phyloP scores from a whole-genome alignment of 2,329 filamentous ascomycete genomes.

The Venturia oleaginea region DNA sequence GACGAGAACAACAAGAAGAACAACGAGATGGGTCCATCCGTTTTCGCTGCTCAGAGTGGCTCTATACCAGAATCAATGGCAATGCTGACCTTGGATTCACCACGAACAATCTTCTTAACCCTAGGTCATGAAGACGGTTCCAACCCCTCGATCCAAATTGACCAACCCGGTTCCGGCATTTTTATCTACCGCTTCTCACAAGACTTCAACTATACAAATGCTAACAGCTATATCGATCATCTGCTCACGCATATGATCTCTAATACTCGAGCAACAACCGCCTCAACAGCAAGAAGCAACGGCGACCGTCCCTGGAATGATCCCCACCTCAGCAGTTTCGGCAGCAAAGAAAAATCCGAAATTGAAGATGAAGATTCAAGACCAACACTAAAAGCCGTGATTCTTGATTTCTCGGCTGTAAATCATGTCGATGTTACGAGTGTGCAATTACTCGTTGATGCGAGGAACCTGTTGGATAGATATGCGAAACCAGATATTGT shows the following conservation, averaged over 20 bases:
- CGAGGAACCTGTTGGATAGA: conserved; percentile 20
- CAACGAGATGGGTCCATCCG: not conserved
- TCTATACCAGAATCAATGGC: not conserved
- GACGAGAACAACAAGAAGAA: not conserved
- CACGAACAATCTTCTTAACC: not conserved
- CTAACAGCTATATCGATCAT: not conserved
- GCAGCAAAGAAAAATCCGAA: not conserved
- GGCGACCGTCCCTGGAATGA: conserved; percentile 3
- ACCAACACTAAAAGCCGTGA: conserved; percentile 51
- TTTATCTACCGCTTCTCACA: conserved; percentile 11
- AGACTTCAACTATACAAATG: conserved; percentile 8
- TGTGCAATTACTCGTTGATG: conserved; percentile 82
- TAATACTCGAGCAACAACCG: not conserved
- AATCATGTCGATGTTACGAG: conserved; percentile 70
- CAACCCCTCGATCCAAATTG: not conserved
- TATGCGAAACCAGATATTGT: not conserved
- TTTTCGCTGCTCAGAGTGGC: not conserved
- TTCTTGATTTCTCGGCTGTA: conserved; percentile 83
- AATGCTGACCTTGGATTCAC: not conserved
- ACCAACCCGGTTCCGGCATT: not conserved
- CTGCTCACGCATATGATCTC: not conserved
- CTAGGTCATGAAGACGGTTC: not conserved
- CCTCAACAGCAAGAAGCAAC: not conserved
- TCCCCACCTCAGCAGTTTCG: not conserved
- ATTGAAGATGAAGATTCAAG: not conserved